phyloP scores from a whole-genome alignment of 345 rosid genomes.

The Pugionium cornutum region DNA sequence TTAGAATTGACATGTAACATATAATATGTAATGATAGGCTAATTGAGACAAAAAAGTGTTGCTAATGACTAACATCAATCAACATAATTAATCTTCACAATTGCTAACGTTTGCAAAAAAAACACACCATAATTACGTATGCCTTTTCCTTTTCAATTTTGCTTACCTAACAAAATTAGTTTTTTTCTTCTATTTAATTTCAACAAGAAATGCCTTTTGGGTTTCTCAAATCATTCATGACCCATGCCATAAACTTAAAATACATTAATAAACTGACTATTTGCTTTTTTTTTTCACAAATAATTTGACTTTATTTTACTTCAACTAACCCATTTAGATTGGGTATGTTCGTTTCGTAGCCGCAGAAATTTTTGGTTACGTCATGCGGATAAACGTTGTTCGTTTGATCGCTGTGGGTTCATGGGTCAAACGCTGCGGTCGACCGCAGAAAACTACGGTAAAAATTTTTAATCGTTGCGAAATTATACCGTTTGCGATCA shows the following conservation, averaged over 20 bases:
- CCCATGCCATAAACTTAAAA: constrained; percentile 27
- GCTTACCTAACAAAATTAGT: constrained; percentile 35
- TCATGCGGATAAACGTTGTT: too few species aligned
- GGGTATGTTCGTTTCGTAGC: too few species aligned
- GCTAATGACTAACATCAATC: constrained; percentile 34
- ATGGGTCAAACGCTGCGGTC: too few species aligned
- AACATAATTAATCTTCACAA: constrained; percentile 25
- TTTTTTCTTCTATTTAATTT: neutral
- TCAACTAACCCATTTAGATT: neutral
- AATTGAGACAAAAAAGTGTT: neutral
- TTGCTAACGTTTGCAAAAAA: constrained; percentile 15
- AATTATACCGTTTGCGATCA: too few species aligned
- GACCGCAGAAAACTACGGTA: too few species aligned
- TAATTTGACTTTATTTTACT: constrained; percentile 15
- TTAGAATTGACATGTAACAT: constrained; percentile 23
- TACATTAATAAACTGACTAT: neutral
- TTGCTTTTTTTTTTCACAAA: constrained; percentile 1
- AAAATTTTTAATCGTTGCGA: too few species aligned
- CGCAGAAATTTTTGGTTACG: too few species aligned
- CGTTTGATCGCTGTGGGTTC: too few species aligned
- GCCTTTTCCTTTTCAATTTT: constrained; percentile 7
- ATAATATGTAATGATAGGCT: constrained; percentile 15
- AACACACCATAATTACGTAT: constrained; percentile 31
- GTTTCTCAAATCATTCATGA: constrained; percentile 37
- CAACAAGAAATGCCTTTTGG: constrained; percentile 31